Evolutionary conservation across 176 grass and related monocot species (phyloP).

Genomic region (Carex parvula): DNA sequence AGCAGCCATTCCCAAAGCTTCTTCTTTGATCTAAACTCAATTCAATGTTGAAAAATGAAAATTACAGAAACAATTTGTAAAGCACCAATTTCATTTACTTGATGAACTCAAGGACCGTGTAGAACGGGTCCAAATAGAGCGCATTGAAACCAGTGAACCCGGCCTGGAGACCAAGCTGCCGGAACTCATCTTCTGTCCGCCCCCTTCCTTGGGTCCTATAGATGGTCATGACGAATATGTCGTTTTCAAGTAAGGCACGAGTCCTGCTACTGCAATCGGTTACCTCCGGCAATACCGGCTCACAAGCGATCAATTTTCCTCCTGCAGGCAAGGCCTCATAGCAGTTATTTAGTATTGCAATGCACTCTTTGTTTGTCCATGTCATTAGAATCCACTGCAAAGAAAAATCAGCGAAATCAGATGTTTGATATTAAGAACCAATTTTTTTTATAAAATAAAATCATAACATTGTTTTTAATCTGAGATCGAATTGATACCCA

Average conservation of each 20-base stretch:
- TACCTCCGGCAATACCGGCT: slow-evolving; percentile 67
- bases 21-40: background rate
- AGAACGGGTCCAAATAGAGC: slow-evolving; percentile 87
- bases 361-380: slow-evolving; percentile 80
- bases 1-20: background rate
- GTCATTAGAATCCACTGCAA: slow-evolving; percentile 80
- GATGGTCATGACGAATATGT: slow-evolving; percentile 93
- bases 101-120: slow-evolving; percentile 52
- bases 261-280: slow-evolving; percentile 59
- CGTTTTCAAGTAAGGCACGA: slow-evolving; percentile 62
- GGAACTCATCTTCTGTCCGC: slow-evolving; percentile 72
- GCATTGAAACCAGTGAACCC: slow-evolving; percentile 50
- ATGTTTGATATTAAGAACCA: background rate
- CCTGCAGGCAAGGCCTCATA: slow-evolving; percentile 47
- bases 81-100: slow-evolving; percentile 35
- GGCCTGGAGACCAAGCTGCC: slow-evolving; percentile 37
- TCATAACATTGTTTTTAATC: background rate
- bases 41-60: background rate
- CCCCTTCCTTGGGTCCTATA: slow-evolving; percentile 63
- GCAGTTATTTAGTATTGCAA: slow-evolving; percentile 64
- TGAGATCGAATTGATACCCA: background rate
- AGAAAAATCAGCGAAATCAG: background rate
- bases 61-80: background rate
- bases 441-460: background rate
- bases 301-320: slow-evolving; percentile 80